Conservation (phyloP, 108 stramenopile genomes). For the Parmales sp. region DNA sequence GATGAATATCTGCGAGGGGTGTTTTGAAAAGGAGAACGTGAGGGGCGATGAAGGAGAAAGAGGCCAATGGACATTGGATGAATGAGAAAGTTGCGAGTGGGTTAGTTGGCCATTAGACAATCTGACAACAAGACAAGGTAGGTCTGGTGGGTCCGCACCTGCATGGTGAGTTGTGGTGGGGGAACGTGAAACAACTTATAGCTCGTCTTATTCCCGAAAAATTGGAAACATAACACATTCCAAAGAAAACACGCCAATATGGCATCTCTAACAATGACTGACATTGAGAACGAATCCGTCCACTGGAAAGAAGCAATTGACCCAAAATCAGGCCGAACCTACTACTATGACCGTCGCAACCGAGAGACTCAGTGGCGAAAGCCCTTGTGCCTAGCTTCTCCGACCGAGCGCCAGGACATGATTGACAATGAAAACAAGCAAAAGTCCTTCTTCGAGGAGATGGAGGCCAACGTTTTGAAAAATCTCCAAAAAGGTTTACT, state of each 20-base stretch:
- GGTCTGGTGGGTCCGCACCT: too few relatives aligned
- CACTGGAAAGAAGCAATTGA: constrained; percentile 64
- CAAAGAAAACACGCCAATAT: too few relatives aligned
- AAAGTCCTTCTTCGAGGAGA: constrained; percentile 70
- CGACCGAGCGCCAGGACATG: constrained; percentile 43
- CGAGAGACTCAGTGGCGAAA: constrained; percentile 92
- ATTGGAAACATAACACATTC: too few relatives aligned
- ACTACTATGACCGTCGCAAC: constrained; percentile 81
- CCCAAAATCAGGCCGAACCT: constrained; percentile 61
- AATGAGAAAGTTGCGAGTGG: too few relatives aligned
- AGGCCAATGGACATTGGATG: not conserved
- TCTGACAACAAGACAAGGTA: too few relatives aligned
- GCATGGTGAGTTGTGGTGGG: too few relatives aligned
- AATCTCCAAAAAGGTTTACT: constrained; percentile 10
- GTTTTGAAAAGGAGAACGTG: not conserved
- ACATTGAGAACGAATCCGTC: too few relatives aligned
- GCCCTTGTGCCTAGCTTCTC: not conserved
- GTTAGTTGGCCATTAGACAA: too few relatives aligned
- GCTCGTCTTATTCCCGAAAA: too few relatives aligned
- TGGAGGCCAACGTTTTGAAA: constrained; percentile 71
- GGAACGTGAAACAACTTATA: too few relatives aligned
- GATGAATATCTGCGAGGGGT: constrained; percentile 69
- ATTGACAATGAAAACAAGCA: constrained; percentile 56
- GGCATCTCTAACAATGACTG: too few relatives aligned
- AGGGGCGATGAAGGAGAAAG: not conserved